Evolutionary conservation across 1,284 basidiomycete species (phyloP).

Genomic region (Rhodofomes roseus): DNA sequence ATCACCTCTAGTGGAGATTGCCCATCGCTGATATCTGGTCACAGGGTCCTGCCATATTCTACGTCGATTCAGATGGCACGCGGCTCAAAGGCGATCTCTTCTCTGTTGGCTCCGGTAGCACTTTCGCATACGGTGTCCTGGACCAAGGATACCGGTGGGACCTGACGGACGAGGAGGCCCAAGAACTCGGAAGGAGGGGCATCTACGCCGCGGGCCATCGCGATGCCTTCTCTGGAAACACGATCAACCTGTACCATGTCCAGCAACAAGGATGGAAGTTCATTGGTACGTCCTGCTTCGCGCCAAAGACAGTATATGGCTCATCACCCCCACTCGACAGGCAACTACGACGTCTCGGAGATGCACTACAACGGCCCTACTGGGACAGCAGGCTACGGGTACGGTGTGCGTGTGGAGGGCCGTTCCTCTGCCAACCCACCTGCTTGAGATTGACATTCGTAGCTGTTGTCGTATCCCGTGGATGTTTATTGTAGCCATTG

Average conservation of each 20-base stretch:
- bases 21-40: neutral
- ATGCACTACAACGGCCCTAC: slow-evolving; percentile 84
- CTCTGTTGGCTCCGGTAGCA: slow-evolving; percentile 97
- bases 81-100: slow-evolving; percentile 96
- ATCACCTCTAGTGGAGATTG: neutral
- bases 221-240: slow-evolving; percentile 97
- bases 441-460: neutral
- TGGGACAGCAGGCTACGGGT: slow-evolving; percentile 72
- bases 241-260: slow-evolving; percentile 95
- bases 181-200: slow-evolving; percentile 90
- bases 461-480: neutral
- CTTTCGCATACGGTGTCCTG: slow-evolving; percentile 97
- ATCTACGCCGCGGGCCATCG: slow-evolving; percentile 98
- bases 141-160: slow-evolving; percentile 98
- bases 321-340: slow-evolving; percentile 33
- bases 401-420: slow-evolving; percentile 57
- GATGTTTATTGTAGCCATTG: too few relatives aligned
- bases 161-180: slow-evolving; percentile 89
- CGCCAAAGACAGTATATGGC: too few relatives aligned
- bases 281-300: too few relatives aligned
- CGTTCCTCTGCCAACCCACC: slow-evolving; percentile 28
- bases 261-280: slow-evolving; percentile 93
- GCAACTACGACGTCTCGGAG: slow-evolving; percentile 78
- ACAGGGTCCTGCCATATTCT: slow-evolving; percentile 94
- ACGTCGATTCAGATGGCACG: slow-evolving; percentile 97